A percentile compares a stretch with the other conserved stretches of the same genome.
These are phyloP conservation scores for Scedosporium minutisporum DNA, from an alignment of 2,329 filamentous ascomycete species.

Conservation along the genomic window DNA sequence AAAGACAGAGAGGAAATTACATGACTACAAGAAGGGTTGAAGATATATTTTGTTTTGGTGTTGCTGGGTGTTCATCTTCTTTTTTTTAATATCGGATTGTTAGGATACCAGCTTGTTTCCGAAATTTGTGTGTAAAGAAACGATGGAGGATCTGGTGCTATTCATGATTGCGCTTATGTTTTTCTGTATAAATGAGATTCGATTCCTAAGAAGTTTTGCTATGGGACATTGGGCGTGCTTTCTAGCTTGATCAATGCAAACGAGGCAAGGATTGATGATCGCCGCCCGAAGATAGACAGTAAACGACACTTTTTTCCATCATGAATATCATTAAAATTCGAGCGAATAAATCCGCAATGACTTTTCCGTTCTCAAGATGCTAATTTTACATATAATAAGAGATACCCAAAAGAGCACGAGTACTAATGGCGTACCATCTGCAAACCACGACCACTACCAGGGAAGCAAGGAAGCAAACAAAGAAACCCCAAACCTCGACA, in stretches of 20 bases:
- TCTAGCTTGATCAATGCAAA: no score
- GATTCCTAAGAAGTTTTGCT: not conserved
- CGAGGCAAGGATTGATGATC: no score
- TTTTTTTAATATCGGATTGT: slow-evolving; percentile 5
- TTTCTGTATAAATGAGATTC: not conserved
- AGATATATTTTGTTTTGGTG: not conserved
- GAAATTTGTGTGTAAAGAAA: not conserved
- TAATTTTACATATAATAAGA: not conserved
- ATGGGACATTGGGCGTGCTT: not conserved
- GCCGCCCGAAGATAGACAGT: no score
- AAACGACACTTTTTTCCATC: not conserved
- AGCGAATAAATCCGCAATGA: not conserved
- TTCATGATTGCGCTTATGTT: not conserved
- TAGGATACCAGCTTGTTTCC: slow-evolving; percentile 9
- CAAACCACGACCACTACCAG: not conserved
- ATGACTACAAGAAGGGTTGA: not conserved
- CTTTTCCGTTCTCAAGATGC: not conserved
- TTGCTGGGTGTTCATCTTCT: not conserved
- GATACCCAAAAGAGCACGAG: not conserved
- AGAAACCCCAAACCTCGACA: not conserved
- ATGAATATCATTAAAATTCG: not conserved
- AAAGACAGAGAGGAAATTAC: not conserved
- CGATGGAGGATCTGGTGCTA: not conserved
- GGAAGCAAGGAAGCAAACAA: not conserved
- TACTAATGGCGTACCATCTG: not conserved